Evolutionary conservation across 495 filamentous ascomycete species (phyloP).

Genomic region (Halenospora varia): DNA sequence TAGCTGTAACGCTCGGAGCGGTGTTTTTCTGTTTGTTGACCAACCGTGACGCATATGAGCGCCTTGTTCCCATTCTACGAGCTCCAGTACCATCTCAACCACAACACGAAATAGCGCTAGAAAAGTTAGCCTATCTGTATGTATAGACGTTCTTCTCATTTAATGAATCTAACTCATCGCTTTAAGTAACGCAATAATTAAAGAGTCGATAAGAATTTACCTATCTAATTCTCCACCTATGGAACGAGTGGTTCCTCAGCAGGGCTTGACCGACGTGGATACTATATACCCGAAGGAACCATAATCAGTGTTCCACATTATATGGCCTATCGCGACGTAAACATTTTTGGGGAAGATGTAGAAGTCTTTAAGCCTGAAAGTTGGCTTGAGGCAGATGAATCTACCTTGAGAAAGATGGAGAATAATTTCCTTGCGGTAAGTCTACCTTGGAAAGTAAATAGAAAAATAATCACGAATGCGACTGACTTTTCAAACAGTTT

Average conservation of each 20-base stretch:
- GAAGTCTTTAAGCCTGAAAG: conserved; percentile 34
- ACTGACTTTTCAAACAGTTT: neutral
- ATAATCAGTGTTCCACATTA: neutral
- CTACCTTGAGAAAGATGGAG: conserved; percentile 6
- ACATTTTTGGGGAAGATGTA: conserved; percentile 24
- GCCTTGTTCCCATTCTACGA: neutral
- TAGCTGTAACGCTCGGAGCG: neutral
- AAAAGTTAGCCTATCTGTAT: neutral
- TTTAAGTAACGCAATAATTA: conserved; percentile 9
- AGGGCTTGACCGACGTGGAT: conserved; percentile 1
- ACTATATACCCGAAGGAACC: neutral
- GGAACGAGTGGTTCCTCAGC: conserved; percentile 9
- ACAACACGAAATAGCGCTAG: neutral
- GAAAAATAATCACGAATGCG: neutral
- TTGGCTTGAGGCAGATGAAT: conserved; percentile 24
- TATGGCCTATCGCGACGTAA: neutral
- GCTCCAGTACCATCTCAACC: neutral
- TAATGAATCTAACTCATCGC: conserved; percentile 5
- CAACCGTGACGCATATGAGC: neutral
- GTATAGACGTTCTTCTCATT: neutral
- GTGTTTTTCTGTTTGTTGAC: neutral
- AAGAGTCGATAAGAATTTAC: conserved; percentile 12
- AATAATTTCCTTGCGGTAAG: neutral
- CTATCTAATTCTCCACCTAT: conserved; percentile 1
- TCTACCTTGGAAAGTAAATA: no score